Base-by-base conservation (phyloP, 345 rosid genomes). In the Pistacia atlantica region DNA sequence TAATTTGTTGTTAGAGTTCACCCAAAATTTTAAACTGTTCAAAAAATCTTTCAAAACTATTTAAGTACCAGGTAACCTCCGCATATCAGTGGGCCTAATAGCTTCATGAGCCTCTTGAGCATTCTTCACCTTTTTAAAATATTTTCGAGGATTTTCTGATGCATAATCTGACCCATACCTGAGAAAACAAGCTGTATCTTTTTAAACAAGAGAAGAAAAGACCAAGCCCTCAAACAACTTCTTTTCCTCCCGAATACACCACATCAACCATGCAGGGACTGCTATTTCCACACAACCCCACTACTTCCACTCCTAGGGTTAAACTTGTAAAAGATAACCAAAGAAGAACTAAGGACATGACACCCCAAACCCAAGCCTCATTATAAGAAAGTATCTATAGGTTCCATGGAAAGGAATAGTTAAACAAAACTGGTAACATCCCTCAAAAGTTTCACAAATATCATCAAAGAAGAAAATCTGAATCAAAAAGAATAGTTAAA, bases 71-170 rank as follows among this genome's bases (percentile, higher is more conserved):
- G 99, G 99, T 70, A 91, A 83, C 78, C 91, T 84, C 85, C 84
- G 81, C 69, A 92, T 83, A 85, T 87, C 84, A 61, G 99, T 96
- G 74, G 99, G 99, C 83, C 99, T 89, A 79, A 96, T 90, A 80
- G 99, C 99, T 90, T 96, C 99, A 83, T 96, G 99, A 76, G 99
- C 97, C 87, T 96, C 99, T 82, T 92, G 98, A 81, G 98, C 93
- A 84, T 96, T 96, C 84, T 96, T 96, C 78, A 96, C 97, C 85
- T 91, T 96, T 87, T 88, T 96, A 81, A 89, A 93, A 87, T 84
- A 93, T 80, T 91, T 96, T 51, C 92, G 95, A 58, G 89, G 88
- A 81, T 81, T 75, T 55, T 56, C 88, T 65, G 93, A 78, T 66
- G 87, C 87, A 80, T 88, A 90, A 67, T 84, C 87, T 25, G 79